These are phyloP conservation scores for Coemansia sp. DNA, from an alignment of 192 early-diverging fungal genomes.

Conservation along the genomic window DNA sequence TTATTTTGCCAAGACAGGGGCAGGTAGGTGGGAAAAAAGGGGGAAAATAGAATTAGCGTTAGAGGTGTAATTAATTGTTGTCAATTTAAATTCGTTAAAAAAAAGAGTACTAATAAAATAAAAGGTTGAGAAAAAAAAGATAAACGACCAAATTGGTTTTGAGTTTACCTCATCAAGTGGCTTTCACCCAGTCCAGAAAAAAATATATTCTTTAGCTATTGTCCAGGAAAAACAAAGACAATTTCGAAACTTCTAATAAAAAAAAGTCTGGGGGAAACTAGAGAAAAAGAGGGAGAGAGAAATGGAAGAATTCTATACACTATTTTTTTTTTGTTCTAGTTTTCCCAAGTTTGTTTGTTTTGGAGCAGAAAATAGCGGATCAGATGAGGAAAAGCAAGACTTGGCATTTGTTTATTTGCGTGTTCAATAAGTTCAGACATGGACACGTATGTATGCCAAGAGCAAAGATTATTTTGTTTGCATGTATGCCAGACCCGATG, in stretches of 20 bases:
- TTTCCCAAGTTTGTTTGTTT: not conserved
- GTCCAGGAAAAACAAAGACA: not conserved
- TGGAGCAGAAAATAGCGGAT: not conserved
- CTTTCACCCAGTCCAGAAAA: not conserved
- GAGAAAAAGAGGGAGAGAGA: not conserved
- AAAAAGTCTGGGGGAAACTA: conserved; percentile 1
- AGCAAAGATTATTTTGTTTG: not conserved
- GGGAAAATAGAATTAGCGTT: not conserved
- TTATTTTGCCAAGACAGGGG: not conserved
- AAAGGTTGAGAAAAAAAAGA: not conserved
- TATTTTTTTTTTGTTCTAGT: not conserved
- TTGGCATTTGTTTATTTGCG: not conserved
- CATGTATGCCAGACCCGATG: not conserved
- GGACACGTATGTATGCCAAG: not conserved
- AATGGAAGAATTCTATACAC: not conserved
- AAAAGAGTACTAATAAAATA: not conserved
- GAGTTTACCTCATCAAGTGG: not conserved
- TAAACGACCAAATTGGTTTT: not conserved
- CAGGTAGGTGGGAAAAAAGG: not conserved
- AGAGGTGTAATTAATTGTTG: too few species aligned
- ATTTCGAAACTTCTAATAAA: not conserved
- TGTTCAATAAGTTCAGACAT: not conserved
- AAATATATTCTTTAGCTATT: not conserved
- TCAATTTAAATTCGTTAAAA: conserved; percentile 3
- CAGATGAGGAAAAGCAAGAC: conserved; percentile 1